Percentiles rank a stretch among this genome's conserved stretches.
Evolutionary conservation across 164 flowering plant genomes (phyloP).

Genomic region (Kingdonia uniflora): DNA sequence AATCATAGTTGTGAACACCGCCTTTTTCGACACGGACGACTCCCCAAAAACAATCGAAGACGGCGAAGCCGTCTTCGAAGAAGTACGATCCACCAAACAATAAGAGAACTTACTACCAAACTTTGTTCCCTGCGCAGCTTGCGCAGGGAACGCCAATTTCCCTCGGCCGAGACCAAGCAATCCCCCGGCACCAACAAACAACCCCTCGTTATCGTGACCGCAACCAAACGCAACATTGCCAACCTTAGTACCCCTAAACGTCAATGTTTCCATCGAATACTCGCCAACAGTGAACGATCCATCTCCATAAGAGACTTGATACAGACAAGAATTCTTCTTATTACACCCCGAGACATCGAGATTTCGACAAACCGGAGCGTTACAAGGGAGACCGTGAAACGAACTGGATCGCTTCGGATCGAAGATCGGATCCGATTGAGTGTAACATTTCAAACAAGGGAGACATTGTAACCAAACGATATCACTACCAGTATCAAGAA

Average conservation of each 20-base stretch:
- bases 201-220: conserved; percentile 91
- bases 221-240: conserved; percentile 68
- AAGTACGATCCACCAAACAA: conserved; percentile 74
- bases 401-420: conserved; percentile 56
- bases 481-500: conserved; percentile 92
- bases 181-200: conserved; percentile 93
- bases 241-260: conserved; percentile 52
- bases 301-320: conserved; percentile 91
- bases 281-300: conserved; percentile 91
- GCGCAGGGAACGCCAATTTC: conserved; percentile 60
- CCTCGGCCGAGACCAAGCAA: conserved; percentile 85
- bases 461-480: conserved; percentile 88
- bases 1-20: conserved; percentile 65
- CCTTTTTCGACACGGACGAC: conserved; percentile 37
- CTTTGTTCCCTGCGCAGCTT: conserved; percentile 44
- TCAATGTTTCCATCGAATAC: conserved; percentile 71
- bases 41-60: conserved; percentile 69
- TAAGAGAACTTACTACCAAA: conserved; percentile 77
- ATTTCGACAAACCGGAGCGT: conserved; percentile 45
- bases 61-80: conserved; percentile 34
- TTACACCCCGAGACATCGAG: conserved; percentile 68
- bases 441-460: conserved; percentile 78
- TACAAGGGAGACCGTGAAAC: conserved; percentile 37
- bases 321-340: conserved; percentile 36
- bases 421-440: conserved; percentile 77